Evolutionary conservation across 768 basidiomycete genomes (phyloP), one percentile per base, ranked within the genome.

Genomic region (Trametes villosa): DNA sequence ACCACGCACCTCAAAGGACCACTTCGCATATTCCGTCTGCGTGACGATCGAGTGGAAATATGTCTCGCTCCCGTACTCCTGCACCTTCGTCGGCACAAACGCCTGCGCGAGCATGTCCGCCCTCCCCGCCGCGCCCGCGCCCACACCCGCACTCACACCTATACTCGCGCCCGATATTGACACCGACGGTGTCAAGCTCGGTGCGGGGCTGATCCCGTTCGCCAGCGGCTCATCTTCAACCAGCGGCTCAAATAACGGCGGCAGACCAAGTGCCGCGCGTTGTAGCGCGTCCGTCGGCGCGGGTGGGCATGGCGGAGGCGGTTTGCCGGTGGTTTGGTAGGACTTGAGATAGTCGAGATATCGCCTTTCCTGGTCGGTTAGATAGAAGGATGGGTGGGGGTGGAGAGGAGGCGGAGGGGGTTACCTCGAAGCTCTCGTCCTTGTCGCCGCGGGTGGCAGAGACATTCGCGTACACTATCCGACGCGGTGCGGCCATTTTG

Each of bases 261-360:
- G 79, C 0, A 87, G 76, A 33, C 78, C 77, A 22, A 83, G 68
- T 0, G 80, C 75, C 12, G 71, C 62, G 9, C 86, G 81, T 36
- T 77, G 76, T n/a, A 57, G 65, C 2, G 77, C 74, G 20, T 75
- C 77, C n/a, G 75, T 70, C 0, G 86, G 86, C 3, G 76, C 69
- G 52, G 73, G 76, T 0, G 85, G 82, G 36, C 76, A 78, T 9
- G 85, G 83, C 17, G 53, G 65, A 4, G 86, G 86, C 5, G 81
- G 77, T 40, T 72, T 67, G 17, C 81, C 79, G 0, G 83, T 83
- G 0, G 77, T 63, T 29, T 64, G 68, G 65, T 83, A 86, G 0
- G 82, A 77, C 22, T 70, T 71, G 29, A 85, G 62, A 63, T 88
- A 88, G 67, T 86, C 86, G 36, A 78, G 73, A 5, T 79, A 64